phyloP scores from a whole-genome alignment of 192 early-diverging fungal species.

The Chytriomyces hyalinus region DNA sequence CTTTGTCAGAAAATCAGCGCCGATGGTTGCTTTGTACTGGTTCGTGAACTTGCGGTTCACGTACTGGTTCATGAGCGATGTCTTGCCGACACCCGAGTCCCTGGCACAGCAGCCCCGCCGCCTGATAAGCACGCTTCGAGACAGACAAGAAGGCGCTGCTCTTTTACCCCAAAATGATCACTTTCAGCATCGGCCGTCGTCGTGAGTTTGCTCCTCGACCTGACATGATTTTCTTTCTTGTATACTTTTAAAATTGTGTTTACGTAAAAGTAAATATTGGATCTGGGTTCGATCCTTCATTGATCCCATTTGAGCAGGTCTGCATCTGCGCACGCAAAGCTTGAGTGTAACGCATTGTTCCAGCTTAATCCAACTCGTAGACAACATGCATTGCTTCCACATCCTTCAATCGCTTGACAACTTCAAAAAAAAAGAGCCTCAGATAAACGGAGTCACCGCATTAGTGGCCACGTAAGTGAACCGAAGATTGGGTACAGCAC shows the following conservation, averaged over 20 bases:
- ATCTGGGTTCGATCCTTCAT: too few species aligned
- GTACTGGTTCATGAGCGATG: constrained; percentile 99
- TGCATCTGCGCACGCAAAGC: too few species aligned
- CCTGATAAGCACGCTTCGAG: not conserved
- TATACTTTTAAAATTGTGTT: not conserved
- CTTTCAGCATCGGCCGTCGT: constrained; percentile 55
- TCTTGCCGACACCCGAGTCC: constrained; percentile 86
- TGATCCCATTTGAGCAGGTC: too few species aligned
- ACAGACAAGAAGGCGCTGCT: not conserved
- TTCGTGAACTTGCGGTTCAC: constrained; percentile 95
- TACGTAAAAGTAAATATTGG: too few species aligned
- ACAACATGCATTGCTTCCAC: too few species aligned
- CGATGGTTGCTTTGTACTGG: constrained; percentile 99
- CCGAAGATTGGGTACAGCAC: too few species aligned
- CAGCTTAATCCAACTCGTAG: too few species aligned
- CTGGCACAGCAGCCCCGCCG: not conserved
- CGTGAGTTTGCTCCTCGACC: not conserved
- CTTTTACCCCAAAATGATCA: constrained; percentile 75
- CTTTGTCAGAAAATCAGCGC: constrained; percentile 98
- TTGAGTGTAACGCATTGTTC: too few species aligned
- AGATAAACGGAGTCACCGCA: too few species aligned
- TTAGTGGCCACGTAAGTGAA: too few species aligned
- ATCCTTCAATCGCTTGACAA: too few species aligned
- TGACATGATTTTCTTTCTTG: not conserved
- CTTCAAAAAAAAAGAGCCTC: too few species aligned